Evolutionary conservation across 768 basidiomycete genomes (phyloP), one percentile per base, ranked within the genome.

Genomic region (Artomyces pyxidatus): DNA sequence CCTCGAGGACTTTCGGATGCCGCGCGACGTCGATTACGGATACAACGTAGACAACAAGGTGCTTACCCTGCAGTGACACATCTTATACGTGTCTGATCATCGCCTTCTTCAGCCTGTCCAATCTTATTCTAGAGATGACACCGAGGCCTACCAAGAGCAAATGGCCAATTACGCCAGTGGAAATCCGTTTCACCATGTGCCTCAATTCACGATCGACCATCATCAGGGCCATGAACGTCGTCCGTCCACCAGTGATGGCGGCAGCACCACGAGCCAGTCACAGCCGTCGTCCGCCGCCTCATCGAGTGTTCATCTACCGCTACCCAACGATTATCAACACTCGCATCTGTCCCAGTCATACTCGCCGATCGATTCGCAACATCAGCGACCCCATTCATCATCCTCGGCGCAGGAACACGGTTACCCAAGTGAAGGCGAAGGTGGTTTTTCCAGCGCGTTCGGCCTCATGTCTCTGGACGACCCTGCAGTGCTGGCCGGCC

Each of bases 401-500:
- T 35, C 62, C 42, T 26, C 53, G 49, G 27, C 14, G 4, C 22
- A 10, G 6, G 16, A 30, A 21, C 48, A 45, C 43, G 42, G 22
- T 14, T 47, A 11, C 47, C 46, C 19, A n/a, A 35, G 10, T 10
- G 54, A 56, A 14, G 45, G 47, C 42, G 40, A 61, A 41, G 64
- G 58, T 26, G 61, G 65, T 16, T 65, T 67, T 48, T 67, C 65
- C 9, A 62, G 59, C 30, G 82, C 81, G 1, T 88, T 90, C 60
- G 87, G 84, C 7, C 71, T 83, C 45, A 77, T 90, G 80, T 80
- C 78, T 17, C 71, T 90, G 44, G 86, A 88, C 49, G 87, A 89
- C 59, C 77, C 80, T 1, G 75, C 75, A 47, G 80, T 82, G 7
- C 70, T 88, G 30, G 80, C 83, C 0, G 76, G 81, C 2, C 68